Conservation (phyloP, 345 rosid species). For the Camelina neglecta region DNA sequence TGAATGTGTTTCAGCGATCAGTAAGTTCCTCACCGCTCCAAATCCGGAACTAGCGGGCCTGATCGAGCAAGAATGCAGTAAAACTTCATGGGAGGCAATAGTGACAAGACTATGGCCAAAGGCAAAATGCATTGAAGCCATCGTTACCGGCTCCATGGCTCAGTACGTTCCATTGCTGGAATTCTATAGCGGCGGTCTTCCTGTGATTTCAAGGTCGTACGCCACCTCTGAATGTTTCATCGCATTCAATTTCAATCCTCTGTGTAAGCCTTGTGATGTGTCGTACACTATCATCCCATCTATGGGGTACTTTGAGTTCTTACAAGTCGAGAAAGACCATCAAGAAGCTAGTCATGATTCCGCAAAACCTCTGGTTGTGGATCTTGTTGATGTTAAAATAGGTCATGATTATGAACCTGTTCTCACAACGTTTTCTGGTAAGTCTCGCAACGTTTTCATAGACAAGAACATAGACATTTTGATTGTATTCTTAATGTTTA, state of each 20-base stretch:
- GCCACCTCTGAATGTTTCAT: conserved; percentile 84
- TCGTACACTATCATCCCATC: conserved; percentile 81
- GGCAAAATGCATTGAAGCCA: conserved; percentile 76
- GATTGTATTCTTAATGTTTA: background rate
- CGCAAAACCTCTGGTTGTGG: conserved; percentile 42
- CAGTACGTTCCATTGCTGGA: conserved; percentile 75
- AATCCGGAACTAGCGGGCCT: conserved; percentile 56
- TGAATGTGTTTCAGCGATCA: conserved; percentile 54
- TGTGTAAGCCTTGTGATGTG: conserved; percentile 72
- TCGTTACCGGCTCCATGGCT: conserved; percentile 90
- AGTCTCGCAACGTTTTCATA: background rate
- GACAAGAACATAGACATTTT: too few species aligned
- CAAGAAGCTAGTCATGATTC: conserved; percentile 38
- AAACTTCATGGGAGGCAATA: conserved; percentile 79
- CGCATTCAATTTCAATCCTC: conserved; percentile 71
- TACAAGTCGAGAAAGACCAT: conserved; percentile 56
- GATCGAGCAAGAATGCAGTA: conserved; percentile 57
- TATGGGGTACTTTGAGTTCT: conserved; percentile 89
- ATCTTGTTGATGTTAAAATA: conserved; percentile 70
- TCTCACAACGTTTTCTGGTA: conserved; percentile 81
- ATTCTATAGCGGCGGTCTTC: conserved; percentile 77
- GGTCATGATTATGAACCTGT: conserved; percentile 78
- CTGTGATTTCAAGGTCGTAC: conserved; percentile 79
- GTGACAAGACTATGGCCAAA: conserved; percentile 76
- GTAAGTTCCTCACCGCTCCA: conserved; percentile 49